Evolutionary conservation across 495 filamentous ascomycete genomes (phyloP).

Genomic region (Apiosordaria backusii): DNA sequence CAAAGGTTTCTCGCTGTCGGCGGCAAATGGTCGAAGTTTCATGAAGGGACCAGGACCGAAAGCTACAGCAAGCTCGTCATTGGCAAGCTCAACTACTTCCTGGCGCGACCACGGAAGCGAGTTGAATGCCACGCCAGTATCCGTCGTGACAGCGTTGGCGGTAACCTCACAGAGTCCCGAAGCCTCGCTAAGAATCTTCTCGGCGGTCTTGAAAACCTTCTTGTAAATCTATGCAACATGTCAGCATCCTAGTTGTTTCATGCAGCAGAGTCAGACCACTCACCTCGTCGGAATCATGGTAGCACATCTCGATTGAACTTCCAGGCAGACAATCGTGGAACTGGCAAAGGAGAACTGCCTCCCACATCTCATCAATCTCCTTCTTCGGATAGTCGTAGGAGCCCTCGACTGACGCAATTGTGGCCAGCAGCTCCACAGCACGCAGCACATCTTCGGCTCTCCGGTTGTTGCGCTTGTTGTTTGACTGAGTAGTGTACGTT

Average conservation of each 20-base stretch:
- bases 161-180: conserved; percentile 62
- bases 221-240: conserved; percentile 59
- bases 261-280: conserved; percentile 7
- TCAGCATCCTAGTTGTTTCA: conserved; percentile 23
- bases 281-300: conserved; percentile 83
- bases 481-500: conserved; percentile 94
- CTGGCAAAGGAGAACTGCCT: conserved; percentile 78
- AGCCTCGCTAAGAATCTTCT: conserved; percentile 65
- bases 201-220: conserved; percentile 73
- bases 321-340: conserved; percentile 97
- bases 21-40: conserved; percentile 47
- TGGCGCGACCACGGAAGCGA: conserved; percentile 79
- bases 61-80: conserved; percentile 43
- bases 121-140: conserved; percentile 60
- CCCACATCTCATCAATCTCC: conserved; percentile 92
- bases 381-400: conserved; percentile 87
- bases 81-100: conserved; percentile 63
- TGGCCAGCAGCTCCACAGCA: conserved; percentile 85
- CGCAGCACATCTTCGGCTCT: conserved; percentile 78
- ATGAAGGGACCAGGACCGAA: conserved; percentile 49
- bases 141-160: conserved; percentile 31
- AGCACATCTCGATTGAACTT: conserved; percentile 95
- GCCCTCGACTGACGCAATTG: conserved; percentile 68
- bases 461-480: conserved; percentile 93
- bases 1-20: conserved; percentile 37